Base-by-base conservation (phyloP, 2,329 filamentous ascomycete genomes). In the Phaeophleospora eucalypticola region DNA sequence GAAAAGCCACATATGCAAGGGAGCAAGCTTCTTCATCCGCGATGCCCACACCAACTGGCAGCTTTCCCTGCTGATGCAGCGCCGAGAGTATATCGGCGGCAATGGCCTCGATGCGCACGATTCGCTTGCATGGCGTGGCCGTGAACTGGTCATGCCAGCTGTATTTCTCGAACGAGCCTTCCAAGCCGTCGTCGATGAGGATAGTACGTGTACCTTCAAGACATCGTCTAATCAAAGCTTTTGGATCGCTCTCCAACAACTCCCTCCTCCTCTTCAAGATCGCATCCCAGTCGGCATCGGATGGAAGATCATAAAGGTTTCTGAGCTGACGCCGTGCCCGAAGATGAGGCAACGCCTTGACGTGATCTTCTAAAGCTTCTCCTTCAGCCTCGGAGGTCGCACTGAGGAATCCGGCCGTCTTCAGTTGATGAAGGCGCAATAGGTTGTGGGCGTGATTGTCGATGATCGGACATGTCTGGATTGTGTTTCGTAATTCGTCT, bases 151-250 rank as follows among this genome's bases (percentile, higher is more conserved):
- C 76, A 61, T 89, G 83, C 78, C 81, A 86, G 4, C 69, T 61
- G 56, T 81, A 86, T 0, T 73, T 64, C 55, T 86, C 77, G 1
- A 80, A 76, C 16, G 78, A 66, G 6, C 77, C 74, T 43, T 78
- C 76, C 6, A 91, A 68, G 0, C 87, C 84, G 65, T 93, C 87
- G 56, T 93, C 88, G n/a, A 94, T 76, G 1, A 94, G 73, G 9
- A 91, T 73, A 1, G 79, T 80, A 63, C 90, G 82, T 20, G 87
- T 86, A 1, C 87, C 87, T 10, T 79, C 67, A 3, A 94, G 74
- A 57, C 87, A 93, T 52, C 72, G 74, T 36, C 70, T 72, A 9
- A 80, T 73, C 72, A 89, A 81, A 2, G 67, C 75, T 4, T 80
- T 71, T 58, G 74, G 33, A 65, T 72, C 54, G 16, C 68, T 65